Evolutionary conservation across 2,329 filamentous ascomycete genomes (phyloP), one percentile per base, ranked within the genome.

Genomic region (Stromatinia cepivora): DNA sequence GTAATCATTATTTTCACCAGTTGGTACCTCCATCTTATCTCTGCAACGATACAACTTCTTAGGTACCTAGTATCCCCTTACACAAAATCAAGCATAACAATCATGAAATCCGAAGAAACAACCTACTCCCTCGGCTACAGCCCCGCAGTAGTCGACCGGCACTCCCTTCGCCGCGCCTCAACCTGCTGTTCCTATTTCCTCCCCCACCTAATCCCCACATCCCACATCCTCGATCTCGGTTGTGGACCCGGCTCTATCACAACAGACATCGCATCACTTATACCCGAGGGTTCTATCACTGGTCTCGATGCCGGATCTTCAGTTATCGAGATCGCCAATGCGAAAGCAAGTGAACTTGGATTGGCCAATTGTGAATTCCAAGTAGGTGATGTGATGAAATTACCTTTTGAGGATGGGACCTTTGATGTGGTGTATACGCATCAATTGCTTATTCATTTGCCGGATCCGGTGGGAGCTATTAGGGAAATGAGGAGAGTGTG

Each of bases 371-470:
- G 67, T 64, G 28, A 22, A 36, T 69, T 69, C 17, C 53, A 66
- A 25, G 53, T 69, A 4, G 67, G 61, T 5, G 61, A 69, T 53
- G 53, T 69, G 34, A 69, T 59, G 67, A 53, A 25, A 0, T n/a
- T 69, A 2, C 61, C 61, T 15, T 69, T 69, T 28, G 61, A 66
- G 25, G 53, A 69, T 52, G 61, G 45, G 20, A 52, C 39, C 3
- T 69, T 69, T 31, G 61, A 69, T 66, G 52, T 69, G 5, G 62
- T 69, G n/a, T 57, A 69, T 53, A 69, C 61, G 46, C 67, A 69
- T 36, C 67, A 69, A 28, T 31, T 69, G 6, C 61, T 69, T 6
- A 66, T 66, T 15, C 61, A 69, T 34, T 52, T 69, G 8, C 61
- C 61, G 10, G 53, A 69, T 22, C 45, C 67, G 1, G 52, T 53